Evolutionary conservation across 2,329 filamentous ascomycete species (phyloP).

Genomic region (Penicillium italicum): DNA sequence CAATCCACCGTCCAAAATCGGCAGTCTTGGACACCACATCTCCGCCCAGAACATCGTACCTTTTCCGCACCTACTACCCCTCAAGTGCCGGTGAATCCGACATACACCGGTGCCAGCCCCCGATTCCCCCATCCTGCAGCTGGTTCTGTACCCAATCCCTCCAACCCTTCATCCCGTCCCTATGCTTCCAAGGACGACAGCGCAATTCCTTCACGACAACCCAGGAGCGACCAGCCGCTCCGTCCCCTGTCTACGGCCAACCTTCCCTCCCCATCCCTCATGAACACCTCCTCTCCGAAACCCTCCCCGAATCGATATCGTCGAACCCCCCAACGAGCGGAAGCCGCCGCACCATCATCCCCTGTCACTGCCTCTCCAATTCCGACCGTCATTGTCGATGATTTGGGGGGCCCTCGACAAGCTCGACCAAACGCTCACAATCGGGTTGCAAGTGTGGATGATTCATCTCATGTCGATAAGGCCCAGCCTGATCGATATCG

Average conservation of each 20-base stretch:
- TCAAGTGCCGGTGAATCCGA: conserved; percentile 34
- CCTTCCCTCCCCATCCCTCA: conserved; percentile 51
- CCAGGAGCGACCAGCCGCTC: conserved; percentile 34
- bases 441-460: conserved; percentile 64
- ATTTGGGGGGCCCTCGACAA: conserved; percentile 40
- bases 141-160: conserved; percentile 53
- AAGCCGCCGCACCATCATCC: conserved; percentile 37
- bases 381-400: conserved; percentile 33
- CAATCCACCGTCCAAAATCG: conserved; percentile 50
- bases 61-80: conserved; percentile 51
- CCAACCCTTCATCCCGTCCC: conserved; percentile 47
- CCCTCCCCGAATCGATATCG: conserved; percentile 80
- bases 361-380: conserved; percentile 6
- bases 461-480: conserved; percentile 55
- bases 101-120: conserved; percentile 31
- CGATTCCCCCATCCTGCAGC: conserved; percentile 48
- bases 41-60: conserved; percentile 55
- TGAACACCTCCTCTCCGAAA: conserved; percentile 53
- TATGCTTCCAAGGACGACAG: conserved; percentile 50
- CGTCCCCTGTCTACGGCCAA: conserved; percentile 49
- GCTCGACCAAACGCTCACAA: conserved; percentile 49
- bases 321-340: conserved; percentile 58
- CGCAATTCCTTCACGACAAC: conserved; percentile 40
- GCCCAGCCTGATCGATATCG: conserved; percentile 69
- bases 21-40: conserved; percentile 52